Evolutionary conservation across 768 basidiomycete species (phyloP).

Genomic region (Pisolithus sp.): DNA sequence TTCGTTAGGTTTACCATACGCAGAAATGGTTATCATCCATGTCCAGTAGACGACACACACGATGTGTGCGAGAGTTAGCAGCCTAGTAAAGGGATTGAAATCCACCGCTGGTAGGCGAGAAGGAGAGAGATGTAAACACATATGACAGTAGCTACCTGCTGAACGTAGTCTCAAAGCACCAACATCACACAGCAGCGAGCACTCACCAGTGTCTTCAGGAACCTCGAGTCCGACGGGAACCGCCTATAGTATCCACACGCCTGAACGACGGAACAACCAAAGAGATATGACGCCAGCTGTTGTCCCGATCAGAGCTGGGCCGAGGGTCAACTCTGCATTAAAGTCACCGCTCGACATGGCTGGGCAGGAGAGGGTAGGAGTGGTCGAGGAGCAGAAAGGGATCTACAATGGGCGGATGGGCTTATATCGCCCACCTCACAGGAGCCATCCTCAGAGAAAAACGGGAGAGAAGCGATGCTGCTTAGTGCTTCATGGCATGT

Average conservation of each 20-base stretch:
- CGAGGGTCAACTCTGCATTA: constrained; percentile 2
- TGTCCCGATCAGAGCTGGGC: constrained; percentile 3
- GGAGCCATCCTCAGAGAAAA: no score
- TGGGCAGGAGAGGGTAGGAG: not conserved
- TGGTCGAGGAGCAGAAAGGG: no score
- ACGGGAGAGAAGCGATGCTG: no score
- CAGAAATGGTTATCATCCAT: constrained; percentile 1
- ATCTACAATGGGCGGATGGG: no score
- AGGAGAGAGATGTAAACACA: not conserved
- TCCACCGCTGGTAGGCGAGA: no score
- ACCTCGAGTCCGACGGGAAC: not conserved
- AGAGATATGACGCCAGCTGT: not conserved
- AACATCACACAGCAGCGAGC: no score
- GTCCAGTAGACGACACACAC: constrained; percentile 4
- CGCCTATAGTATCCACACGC: constrained; percentile 1
- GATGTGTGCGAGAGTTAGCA: not conserved
- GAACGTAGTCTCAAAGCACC: not conserved
- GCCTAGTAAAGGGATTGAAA: not conserved
- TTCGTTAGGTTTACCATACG: not conserved
- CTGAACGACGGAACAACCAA: constrained; percentile 6
- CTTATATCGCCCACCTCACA: no score
- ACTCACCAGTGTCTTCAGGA: not conserved
- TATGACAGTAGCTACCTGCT: constrained; percentile 1
- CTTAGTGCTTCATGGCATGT: no score
- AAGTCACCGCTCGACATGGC: not conserved